Base-by-base conservation (phyloP, 495 filamentous ascomycete species). In the Annulohypoxylon bovei region DNA sequence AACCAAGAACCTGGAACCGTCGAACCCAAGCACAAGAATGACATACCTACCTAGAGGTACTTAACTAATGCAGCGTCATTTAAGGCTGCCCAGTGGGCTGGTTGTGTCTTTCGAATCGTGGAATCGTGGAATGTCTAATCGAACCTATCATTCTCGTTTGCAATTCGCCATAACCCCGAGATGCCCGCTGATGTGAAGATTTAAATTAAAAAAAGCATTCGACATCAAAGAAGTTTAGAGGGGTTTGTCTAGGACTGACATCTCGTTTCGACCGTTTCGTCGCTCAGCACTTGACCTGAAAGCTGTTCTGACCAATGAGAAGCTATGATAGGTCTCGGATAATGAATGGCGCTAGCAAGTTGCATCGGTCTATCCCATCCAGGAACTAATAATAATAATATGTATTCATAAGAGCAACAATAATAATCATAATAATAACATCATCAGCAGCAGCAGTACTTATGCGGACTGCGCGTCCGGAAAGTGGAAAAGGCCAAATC, bases 1-100 rank as follows among this genome's bases (percentile, higher is more conserved):
- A 72, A 72, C 70, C 70, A 65, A 68, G 14, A 25, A 68, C 65
- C 65, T 72, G 70, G 70, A 57, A 60, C 65, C 27, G 40, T 20
- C 39, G 27, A 20, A 47, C 20, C 23, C 8, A 64, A 67, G 22
- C 46, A 63, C 63, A 62, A 67, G 42, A 54, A 49, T 70, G 12
- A 50, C 62, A 61, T 65, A n/a, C n/a, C n/a, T n/a, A n/a, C n/a
- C n/a, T n/a, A n/a, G n/a, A n/a, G n/a, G n/a, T n/a, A n/a, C n/a
- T n/a, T n/a, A 62, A 71, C 47, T 70, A 18, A 65, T 35, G 23
- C 44, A 63, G 58, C 54, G 59, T 40, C 46, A 49, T 67, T 55
- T 68, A 68, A 27, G 63, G 69, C 63, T 67, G 54, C 50, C 25
- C 25, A 6, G 6, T 22, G 8, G 30, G 18, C 39, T 42, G 32